Percentiles rank a stretch among this genome's conserved stretches.
phyloP scores from a whole-genome alignment of 1,139 yeast genomes.

The Debaryomycetaceae sp. region DNA sequence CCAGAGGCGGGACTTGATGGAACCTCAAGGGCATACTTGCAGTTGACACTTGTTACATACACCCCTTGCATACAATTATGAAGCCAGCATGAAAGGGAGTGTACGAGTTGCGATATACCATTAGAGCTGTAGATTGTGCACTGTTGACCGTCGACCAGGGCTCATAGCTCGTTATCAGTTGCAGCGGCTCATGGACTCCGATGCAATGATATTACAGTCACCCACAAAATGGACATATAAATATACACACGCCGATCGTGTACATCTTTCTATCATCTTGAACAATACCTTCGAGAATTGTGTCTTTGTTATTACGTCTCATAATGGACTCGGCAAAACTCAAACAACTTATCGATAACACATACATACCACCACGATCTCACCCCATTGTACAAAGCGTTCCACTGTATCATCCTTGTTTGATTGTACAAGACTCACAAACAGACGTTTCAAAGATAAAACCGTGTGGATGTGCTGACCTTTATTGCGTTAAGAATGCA shows the following conservation, averaged over 20 bases:
- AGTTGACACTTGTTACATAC: too few species aligned
- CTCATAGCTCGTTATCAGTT: constrained; percentile 4
- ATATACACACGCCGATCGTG: neutral
- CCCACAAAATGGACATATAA: neutral
- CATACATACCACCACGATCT: constrained; percentile 31
- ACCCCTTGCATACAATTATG: too few species aligned
- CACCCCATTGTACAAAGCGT: constrained; percentile 14
- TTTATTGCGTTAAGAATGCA: constrained; percentile 40
- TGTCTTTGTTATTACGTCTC: constrained; percentile 1
- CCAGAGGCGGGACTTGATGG: too few species aligned
- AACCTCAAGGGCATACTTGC: too few species aligned
- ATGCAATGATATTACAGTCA: neutral
- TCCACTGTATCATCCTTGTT: constrained; percentile 41
- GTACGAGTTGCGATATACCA: too few species aligned
- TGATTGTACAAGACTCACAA: constrained; percentile 42
- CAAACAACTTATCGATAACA: constrained; percentile 21
- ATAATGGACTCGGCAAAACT: constrained; percentile 32
- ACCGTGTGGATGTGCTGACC: constrained; percentile 43
- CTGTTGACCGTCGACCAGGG: constrained; percentile 1
- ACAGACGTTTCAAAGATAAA: constrained; percentile 35
- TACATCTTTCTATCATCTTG: too few species aligned
- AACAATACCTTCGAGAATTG: neutral
- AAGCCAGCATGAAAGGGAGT: too few species aligned
- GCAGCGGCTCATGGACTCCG: neutral
- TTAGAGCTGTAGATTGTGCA: neutral